A percentile compares a stretch with the other conserved stretches of the same genome.
These are phyloP conservation scores for Oryza brachyantha DNA, from an alignment of 176 grass and related monocot genomes.

Conservation along the genomic window DNA sequence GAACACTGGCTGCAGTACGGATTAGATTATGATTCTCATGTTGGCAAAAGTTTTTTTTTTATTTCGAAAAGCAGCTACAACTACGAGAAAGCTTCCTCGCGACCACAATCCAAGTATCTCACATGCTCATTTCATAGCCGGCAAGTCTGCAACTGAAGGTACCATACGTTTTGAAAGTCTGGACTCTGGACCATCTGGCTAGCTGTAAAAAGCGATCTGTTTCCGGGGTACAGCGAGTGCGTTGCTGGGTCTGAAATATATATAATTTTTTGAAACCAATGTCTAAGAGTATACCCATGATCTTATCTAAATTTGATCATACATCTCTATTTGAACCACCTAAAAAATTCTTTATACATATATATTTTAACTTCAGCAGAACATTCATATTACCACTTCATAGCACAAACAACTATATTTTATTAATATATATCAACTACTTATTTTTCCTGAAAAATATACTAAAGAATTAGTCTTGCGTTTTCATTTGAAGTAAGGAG, in stretches of 20 bases:
- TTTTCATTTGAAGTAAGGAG: too few relatives aligned
- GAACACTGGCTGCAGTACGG: background rate
- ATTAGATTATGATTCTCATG: slow-evolving; percentile 24
- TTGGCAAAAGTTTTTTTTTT: slow-evolving; percentile 16
- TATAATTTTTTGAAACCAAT: too few relatives aligned
- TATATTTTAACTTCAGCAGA: too few relatives aligned
- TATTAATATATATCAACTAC: too few relatives aligned
- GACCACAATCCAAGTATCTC: slow-evolving; percentile 16
- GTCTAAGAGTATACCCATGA: too few relatives aligned
- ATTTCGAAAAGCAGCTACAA: background rate
- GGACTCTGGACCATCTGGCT: background rate
- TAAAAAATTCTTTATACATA: too few relatives aligned
- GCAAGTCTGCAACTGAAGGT: slow-evolving; percentile 1
- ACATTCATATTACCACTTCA: too few relatives aligned
- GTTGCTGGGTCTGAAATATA: background rate
- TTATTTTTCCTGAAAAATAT: too few relatives aligned
- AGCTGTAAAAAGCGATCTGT: background rate
- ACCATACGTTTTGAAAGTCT: background rate
- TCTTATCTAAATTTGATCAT: too few relatives aligned
- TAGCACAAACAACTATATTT: too few relatives aligned
- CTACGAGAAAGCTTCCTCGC: background rate
- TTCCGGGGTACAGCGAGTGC: background rate
- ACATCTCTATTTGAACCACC: too few relatives aligned
- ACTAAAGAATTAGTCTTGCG: too few relatives aligned
- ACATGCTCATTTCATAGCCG: slow-evolving; percentile 2